Evolutionary conservation across 2,329 filamentous ascomycete species (phyloP).

Genomic region (Pleoardoris graminearum): DNA sequence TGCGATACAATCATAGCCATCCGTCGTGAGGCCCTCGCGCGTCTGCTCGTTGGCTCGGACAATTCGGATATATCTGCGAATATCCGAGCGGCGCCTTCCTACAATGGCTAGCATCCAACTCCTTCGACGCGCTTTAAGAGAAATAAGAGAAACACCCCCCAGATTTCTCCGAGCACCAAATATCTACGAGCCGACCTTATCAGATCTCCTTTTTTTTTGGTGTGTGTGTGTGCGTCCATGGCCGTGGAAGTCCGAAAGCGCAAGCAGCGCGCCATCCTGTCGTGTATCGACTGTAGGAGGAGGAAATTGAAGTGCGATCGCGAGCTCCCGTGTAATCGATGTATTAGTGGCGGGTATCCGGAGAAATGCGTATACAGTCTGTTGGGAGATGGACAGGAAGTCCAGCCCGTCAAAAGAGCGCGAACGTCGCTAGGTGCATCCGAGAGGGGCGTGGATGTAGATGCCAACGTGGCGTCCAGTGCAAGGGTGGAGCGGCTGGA

Average conservation of each 20-base stretch:
- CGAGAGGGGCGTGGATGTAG: no score
- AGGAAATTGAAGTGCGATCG: slow-evolving; percentile 51
- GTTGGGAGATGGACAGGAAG: slow-evolving; percentile 4
- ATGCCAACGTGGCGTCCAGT: no score
- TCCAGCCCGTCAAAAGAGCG: no score
- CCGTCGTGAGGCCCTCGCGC: no score
- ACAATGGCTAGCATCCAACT: background rate
- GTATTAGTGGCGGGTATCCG: slow-evolving; percentile 43
- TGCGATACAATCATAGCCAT: background rate
- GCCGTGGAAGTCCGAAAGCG: slow-evolving; percentile 13
- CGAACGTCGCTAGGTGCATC: no score
- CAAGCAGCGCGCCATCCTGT: slow-evolving; percentile 44
- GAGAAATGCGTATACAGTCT: slow-evolving; percentile 41
- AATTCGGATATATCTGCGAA: slow-evolving; percentile 1
- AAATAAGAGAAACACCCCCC: no score
- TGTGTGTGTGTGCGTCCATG: background rate
- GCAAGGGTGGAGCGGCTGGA: slow-evolving; percentile 4
- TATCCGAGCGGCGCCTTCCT: slow-evolving; percentile 1
- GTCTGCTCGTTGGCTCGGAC: background rate
- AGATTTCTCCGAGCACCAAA: slow-evolving; percentile 9
- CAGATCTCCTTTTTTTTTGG: background rate
- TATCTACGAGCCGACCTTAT: background rate
- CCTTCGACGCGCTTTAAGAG: background rate
- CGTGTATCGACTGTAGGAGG: slow-evolving; percentile 47
- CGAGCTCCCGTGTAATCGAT: slow-evolving; percentile 46